A percentile compares a stretch with the other conserved stretches of the same genome.
phyloP scores from a whole-genome alignment of 1,284 basidiomycete genomes.

The Pascua guehoae region DNA sequence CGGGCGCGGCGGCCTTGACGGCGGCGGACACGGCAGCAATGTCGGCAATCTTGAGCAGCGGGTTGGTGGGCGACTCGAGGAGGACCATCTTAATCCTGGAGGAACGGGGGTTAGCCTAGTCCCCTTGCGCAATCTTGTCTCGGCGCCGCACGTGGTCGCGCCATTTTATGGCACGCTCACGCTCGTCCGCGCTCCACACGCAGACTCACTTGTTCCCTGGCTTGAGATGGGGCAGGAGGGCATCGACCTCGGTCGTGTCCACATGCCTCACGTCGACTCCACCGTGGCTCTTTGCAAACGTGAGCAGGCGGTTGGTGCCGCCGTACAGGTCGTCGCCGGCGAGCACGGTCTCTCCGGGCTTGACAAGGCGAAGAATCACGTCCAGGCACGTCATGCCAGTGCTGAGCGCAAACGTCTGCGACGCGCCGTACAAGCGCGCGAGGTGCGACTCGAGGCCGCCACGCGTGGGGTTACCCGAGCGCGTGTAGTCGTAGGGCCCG shows the following conservation, averaged over 20 bases:
- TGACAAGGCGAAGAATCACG: constrained; percentile 87
- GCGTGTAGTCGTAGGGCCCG: constrained; percentile 83
- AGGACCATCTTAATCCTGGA: constrained; percentile 73
- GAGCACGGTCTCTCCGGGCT: constrained; percentile 90
- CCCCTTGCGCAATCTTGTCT: too few relatives aligned
- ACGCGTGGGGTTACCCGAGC: constrained; percentile 94
- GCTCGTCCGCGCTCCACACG: too few relatives aligned
- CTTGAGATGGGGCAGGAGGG: constrained; percentile 62
- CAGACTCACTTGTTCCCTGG: constrained; percentile 56
- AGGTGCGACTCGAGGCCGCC: constrained; percentile 93
- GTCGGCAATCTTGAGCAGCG: constrained; percentile 92
- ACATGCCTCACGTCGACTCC: constrained; percentile 90
- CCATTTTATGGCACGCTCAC: not conserved
- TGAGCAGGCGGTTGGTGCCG: constrained; percentile 91
- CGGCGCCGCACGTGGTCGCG: not conserved
- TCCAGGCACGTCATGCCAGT: constrained; percentile 99
- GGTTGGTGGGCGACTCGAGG: constrained; percentile 96
- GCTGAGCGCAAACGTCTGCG: constrained; percentile 83
- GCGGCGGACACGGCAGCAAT: constrained; percentile 72
- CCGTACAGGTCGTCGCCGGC: constrained; percentile 98
- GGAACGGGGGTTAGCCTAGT: constrained; percentile 9
- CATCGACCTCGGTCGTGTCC: constrained; percentile 69
- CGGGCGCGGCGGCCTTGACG: constrained; percentile 74
- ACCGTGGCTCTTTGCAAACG: constrained; percentile 82
- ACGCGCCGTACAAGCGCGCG: constrained; percentile 86